Conservation (phyloP, 495 filamentous ascomycete species). For the Articulospora tetracladia region DNA sequence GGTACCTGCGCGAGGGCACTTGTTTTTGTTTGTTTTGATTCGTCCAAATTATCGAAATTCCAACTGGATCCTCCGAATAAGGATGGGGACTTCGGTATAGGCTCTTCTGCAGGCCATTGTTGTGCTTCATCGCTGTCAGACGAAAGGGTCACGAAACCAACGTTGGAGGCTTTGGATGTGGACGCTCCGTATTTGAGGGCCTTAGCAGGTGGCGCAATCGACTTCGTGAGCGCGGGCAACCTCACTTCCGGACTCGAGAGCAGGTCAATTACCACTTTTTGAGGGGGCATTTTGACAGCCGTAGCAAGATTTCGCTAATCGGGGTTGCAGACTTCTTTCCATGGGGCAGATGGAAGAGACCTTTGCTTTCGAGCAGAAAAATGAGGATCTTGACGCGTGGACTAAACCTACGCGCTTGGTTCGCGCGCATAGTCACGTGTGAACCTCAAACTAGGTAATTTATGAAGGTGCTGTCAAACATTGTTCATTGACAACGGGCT, state of each 20-base stretch:
- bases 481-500: no score
- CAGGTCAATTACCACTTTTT: constrained; percentile 17
- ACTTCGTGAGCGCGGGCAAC: not conserved
- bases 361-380: not conserved
- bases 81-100: not conserved
- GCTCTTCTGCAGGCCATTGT: not conserved
- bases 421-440: no score
- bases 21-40: not conserved
- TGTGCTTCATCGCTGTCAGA: not conserved
- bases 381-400: not conserved
- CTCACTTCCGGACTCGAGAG: constrained; percentile 15
- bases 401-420: no score
- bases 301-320: not conserved
- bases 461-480: no score
- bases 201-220: not conserved
- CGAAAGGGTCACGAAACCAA: not conserved
- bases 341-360: no score
- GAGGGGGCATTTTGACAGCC: constrained; percentile 12
- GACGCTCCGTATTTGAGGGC: not conserved
- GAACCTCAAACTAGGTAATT: no score
- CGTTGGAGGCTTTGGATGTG: not conserved
- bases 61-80: not conserved
- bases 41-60: not conserved
- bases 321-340: no score
- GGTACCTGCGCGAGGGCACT: not conserved